phyloP scores from a whole-genome alignment of 306 rosid species.

The Glycine tomentella region DNA sequence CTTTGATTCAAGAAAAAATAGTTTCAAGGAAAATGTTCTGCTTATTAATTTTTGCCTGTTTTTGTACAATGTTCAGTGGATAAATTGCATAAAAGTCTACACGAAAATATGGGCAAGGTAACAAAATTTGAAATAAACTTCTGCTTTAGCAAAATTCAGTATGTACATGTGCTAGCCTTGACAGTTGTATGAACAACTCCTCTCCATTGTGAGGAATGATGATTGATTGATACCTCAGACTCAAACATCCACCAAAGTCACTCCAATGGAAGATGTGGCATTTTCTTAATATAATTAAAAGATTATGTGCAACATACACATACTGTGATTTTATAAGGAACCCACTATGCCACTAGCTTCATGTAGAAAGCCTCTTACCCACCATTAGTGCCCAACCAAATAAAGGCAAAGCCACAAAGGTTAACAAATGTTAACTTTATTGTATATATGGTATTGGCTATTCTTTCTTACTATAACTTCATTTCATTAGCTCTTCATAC shows the following conservation, averaged over 20 bases:
- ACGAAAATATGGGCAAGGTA: not conserved
- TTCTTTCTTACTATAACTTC: not conserved
- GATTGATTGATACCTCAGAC: slow-evolving; percentile 9
- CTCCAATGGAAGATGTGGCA: not conserved
- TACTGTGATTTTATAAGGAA: not conserved
- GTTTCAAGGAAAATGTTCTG: slow-evolving; percentile 24
- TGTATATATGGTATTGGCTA: not conserved
- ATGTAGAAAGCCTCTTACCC: not conserved
- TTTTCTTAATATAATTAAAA: not conserved
- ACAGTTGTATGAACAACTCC: not conserved
- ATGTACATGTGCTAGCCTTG: slow-evolving; percentile 15
- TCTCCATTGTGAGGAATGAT: slow-evolving; percentile 8
- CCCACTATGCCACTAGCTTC: not conserved
- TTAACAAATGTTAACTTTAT: not conserved
- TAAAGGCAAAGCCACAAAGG: not conserved
- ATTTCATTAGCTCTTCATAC: not conserved
- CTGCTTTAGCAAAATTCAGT: slow-evolving; percentile 30
- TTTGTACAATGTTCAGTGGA: not conserved
- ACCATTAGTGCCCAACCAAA: not conserved
- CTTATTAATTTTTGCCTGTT: not conserved
- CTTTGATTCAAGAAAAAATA: slow-evolving; percentile 19
- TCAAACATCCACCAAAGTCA: slow-evolving; percentile 7
- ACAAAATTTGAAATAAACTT: slow-evolving; percentile 13
- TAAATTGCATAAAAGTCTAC: not conserved
- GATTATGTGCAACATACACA: not conserved